phyloP scores from a whole-genome alignment of 2,329 filamentous ascomycete genomes.

The Meredithiella fracta region DNA sequence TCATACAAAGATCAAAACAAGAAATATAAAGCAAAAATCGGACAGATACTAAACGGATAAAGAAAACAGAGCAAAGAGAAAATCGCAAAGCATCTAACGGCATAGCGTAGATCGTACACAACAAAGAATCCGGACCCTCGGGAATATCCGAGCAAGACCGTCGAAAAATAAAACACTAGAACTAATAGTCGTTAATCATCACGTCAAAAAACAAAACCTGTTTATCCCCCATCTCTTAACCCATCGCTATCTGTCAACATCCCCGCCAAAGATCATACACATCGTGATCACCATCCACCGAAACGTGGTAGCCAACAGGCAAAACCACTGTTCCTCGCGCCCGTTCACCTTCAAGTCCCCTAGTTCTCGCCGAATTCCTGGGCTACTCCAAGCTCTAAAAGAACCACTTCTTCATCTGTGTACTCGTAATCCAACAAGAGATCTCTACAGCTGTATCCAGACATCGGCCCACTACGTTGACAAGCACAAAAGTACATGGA shows the following conservation, averaged over 20 bases:
- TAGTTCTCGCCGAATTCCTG: neutral
- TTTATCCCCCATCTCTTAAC: neutral
- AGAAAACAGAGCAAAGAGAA: slow-evolving; percentile 16
- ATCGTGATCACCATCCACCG: neutral
- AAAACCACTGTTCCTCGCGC: neutral
- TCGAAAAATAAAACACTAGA: neutral
- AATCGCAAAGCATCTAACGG: neutral
- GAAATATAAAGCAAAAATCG: slow-evolving; percentile 15
- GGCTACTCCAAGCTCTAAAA: neutral
- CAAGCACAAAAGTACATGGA: neutral
- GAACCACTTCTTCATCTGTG: neutral
- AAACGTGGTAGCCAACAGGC: neutral
- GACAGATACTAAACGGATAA: slow-evolving; percentile 3
- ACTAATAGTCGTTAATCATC: neutral
- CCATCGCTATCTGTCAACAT: neutral
- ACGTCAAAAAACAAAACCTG: neutral
- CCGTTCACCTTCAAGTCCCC: neutral
- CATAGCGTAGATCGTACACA: neutral
- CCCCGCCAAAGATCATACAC: neutral
- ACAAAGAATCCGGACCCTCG: neutral
- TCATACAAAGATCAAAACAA: slow-evolving; percentile 7
- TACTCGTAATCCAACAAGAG: neutral
- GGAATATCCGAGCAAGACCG: too few species aligned
- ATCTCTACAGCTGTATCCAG: neutral
- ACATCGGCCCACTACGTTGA: neutral